Evolutionary conservation across 2,329 filamentous ascomycete species (phyloP).

Genomic region (Alternaria consortialis): DNA sequence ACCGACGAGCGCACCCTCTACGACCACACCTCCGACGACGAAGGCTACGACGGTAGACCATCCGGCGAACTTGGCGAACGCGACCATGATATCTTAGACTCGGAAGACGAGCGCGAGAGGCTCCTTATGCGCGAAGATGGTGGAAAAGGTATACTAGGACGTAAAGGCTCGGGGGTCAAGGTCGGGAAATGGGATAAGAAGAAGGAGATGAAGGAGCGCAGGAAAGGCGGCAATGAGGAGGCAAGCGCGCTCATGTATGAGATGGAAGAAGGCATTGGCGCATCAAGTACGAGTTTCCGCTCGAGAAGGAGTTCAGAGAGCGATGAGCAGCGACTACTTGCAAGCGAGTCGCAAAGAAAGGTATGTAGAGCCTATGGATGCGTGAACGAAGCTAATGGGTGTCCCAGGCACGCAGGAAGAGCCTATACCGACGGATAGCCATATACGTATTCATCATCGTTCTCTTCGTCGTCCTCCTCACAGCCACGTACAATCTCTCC

Average conservation of each 20-base stretch:
- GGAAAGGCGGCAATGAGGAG: slow-evolving; percentile 65
- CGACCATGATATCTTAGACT: slow-evolving; percentile 54
- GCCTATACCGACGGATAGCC: slow-evolving; percentile 51
- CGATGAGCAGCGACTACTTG: slow-evolving; percentile 63
- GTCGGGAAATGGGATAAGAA: slow-evolving; percentile 41
- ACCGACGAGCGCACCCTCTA: slow-evolving; percentile 44
- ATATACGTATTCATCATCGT: slow-evolving; percentile 58
- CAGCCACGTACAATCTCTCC: slow-evolving; percentile 67
- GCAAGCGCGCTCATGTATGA: slow-evolving; percentile 85
- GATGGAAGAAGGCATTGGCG: slow-evolving; percentile 83
- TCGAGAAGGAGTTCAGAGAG: slow-evolving; percentile 53
- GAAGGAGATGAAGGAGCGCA: slow-evolving; percentile 40
- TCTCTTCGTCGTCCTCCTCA: slow-evolving; percentile 64
- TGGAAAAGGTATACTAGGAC: slow-evolving; percentile 34
- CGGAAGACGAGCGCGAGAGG: slow-evolving; percentile 58
- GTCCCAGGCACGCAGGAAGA: slow-evolving; percentile 39
- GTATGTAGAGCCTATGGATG: slow-evolving; percentile 22
- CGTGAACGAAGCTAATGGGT: slow-evolving; percentile 49
- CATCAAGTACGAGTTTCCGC: slow-evolving; percentile 58
- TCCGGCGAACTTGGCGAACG: slow-evolving; percentile 47
- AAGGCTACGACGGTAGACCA: slow-evolving; percentile 43
- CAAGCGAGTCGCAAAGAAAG: slow-evolving; percentile 57
- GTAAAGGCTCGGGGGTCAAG: slow-evolving; percentile 39
- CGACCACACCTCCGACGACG: slow-evolving; percentile 44
- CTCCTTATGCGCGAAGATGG: slow-evolving; percentile 48